A percentile compares a stretch with the other conserved stretches of the same genome.
phyloP scores from a whole-genome alignment of 1,284 basidiomycete genomes.

The Leccinum subatratum region DNA sequence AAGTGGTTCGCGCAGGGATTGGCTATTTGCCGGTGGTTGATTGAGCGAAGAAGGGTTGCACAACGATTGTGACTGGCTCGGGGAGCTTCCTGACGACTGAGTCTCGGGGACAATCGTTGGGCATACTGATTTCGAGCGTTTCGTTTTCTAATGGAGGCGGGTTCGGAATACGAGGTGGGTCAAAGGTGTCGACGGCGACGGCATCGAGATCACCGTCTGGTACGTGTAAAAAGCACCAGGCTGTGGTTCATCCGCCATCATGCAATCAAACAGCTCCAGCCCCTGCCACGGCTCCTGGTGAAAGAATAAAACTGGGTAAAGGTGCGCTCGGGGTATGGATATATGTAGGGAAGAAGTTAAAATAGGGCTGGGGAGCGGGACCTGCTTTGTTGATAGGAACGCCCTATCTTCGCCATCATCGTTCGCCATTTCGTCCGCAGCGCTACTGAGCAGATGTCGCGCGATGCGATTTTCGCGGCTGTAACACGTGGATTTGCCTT shows the following conservation, averaged over 20 bases:
- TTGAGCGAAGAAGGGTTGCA: background rate
- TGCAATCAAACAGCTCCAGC: conserved; percentile 31
- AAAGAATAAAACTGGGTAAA: conserved; percentile 18
- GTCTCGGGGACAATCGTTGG: conserved; percentile 37
- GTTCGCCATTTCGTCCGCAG: too few relatives aligned
- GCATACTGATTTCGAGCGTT: conserved; percentile 6
- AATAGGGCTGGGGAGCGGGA: background rate
- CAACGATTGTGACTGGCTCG: conserved; percentile 14
- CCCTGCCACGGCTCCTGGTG: conserved; percentile 26
- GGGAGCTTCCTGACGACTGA: conserved; percentile 27
- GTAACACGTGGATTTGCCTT: too few relatives aligned
- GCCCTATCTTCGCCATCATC: too few relatives aligned
- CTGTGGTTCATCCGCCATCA: conserved; percentile 10
- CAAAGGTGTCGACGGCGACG: background rate
- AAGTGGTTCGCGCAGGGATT: background rate
- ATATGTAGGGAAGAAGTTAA: conserved; percentile 1
- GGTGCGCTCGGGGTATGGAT: conserved; percentile 5
- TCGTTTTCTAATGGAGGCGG: conserved; percentile 8
- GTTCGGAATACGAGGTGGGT: conserved; percentile 8
- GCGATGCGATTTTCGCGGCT: too few relatives aligned
- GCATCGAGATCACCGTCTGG: conserved; percentile 5
- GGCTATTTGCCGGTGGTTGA: background rate
- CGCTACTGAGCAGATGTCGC: too few relatives aligned
- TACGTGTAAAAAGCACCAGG: background rate
- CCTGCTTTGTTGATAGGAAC: background rate